phyloP scores from a whole-genome alignment of 768 basidiomycete genomes.

The Grammothele lineata region DNA sequence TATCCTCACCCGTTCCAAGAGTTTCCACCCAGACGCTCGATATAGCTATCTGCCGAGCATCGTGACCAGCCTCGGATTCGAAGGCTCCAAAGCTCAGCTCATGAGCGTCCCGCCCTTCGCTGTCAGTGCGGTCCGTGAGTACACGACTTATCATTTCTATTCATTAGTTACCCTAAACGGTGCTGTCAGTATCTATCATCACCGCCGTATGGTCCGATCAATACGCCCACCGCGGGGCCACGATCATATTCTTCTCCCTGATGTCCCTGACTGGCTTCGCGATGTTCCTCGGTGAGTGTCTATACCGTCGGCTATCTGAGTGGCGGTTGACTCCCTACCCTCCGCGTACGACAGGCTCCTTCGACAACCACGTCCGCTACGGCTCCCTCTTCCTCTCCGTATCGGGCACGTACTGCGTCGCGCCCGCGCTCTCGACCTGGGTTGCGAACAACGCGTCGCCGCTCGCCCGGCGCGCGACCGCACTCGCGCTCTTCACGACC shows the following conservation, averaged over 20 bases:
- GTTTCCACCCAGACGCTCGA: no score
- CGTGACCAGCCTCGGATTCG: constrained; percentile 27
- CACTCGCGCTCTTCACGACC: no score
- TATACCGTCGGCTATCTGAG: no score
- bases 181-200: constrained; percentile 33
- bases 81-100: constrained; percentile 24
- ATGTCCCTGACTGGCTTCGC: constrained; percentile 46
- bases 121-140: constrained; percentile 23
- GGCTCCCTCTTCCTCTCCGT: no score
- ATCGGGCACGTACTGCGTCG: no score
- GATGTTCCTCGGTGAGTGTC: constrained; percentile 54
- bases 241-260: constrained; percentile 40
- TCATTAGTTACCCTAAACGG: no score
- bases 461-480: no score
- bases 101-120: constrained; percentile 32
- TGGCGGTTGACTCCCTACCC: no score
- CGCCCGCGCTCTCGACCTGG: no score
- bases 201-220: constrained; percentile 49
- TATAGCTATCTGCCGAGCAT: constrained; percentile 26
- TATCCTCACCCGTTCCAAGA: background rate
- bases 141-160: background rate
- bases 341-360: no score
- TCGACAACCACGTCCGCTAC: no score
- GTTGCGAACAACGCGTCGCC: no score
- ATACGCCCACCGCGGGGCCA: constrained; percentile 46